phyloP scores from a whole-genome alignment of 169 alveolate species.

The Plasmodium cynomolgi region DNA sequence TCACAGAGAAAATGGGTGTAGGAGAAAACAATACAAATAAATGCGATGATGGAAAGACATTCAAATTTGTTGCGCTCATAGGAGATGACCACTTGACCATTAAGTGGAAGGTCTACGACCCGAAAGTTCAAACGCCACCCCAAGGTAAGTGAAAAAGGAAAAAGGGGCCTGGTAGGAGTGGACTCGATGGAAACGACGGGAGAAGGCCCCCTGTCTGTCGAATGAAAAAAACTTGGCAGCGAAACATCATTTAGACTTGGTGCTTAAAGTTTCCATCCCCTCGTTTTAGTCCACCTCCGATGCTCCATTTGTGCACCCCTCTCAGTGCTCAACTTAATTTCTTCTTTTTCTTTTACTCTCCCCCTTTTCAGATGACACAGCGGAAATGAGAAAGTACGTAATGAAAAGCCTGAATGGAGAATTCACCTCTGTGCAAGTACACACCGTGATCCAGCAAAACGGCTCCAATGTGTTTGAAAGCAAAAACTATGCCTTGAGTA shows the following conservation, averaged over 20 bases:
- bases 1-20: neutral
- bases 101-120: slow-evolving; percentile 24
- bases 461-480: slow-evolving; percentile 1
- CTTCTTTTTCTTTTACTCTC: neutral
- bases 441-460: neutral
- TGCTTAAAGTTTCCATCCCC: neutral
- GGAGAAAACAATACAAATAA: neutral
- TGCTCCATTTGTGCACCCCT: neutral
- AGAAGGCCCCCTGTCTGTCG: neutral
- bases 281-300: neutral
- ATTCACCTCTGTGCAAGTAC: slow-evolving; percentile 23
- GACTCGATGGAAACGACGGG: neutral
- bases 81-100: neutral
- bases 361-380: neutral
- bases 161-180: neutral
- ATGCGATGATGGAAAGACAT: neutral
- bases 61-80: slow-evolving; percentile 20
- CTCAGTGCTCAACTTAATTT: neutral
- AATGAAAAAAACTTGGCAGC: neutral
- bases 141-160: neutral
- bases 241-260: neutral
- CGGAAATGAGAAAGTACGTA: neutral
- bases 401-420: neutral
- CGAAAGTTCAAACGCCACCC: neutral
- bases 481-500: slow-evolving; percentile 24